Evolutionary conservation across 805 yeast genomes (phyloP).

Genomic region (Blastobotrys parvus): DNA sequence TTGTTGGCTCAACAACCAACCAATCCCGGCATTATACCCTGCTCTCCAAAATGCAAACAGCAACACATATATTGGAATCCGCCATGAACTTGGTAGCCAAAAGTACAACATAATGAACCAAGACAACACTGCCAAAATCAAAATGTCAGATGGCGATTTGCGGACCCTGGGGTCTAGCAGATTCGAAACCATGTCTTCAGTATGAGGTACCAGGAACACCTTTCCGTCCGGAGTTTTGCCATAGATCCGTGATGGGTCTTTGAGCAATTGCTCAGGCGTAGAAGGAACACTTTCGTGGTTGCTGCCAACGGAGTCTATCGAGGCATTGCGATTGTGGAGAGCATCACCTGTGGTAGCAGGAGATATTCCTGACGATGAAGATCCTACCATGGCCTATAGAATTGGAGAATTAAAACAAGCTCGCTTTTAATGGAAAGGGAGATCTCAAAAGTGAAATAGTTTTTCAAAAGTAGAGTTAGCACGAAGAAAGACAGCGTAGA

Average conservation of each 20-base stretch:
- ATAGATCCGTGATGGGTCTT: neutral
- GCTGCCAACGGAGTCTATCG: too few relatives aligned
- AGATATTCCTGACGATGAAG: too few relatives aligned
- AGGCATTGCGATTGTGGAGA: too few relatives aligned
- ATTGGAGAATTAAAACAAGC: too few relatives aligned
- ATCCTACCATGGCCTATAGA: too few relatives aligned
- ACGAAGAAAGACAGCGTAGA: too few relatives aligned
- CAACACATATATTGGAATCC: conserved; percentile 37
- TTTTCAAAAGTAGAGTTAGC: too few relatives aligned
- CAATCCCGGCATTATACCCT: conserved; percentile 74
- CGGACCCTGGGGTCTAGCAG: conserved; percentile 66
- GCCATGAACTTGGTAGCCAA: conserved; percentile 19
- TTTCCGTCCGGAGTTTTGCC: conserved; percentile 28
- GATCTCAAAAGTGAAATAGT: too few relatives aligned
- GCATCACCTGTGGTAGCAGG: too few relatives aligned
- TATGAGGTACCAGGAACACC: conserved; percentile 41
- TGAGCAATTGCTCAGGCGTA: too few relatives aligned
- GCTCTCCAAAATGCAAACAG: conserved; percentile 69
- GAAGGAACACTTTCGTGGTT: too few relatives aligned
- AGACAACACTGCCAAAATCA: conserved; percentile 42
- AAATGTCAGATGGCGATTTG: conserved; percentile 58
- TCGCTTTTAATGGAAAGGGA: too few relatives aligned
- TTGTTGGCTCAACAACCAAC: conserved; percentile 56
- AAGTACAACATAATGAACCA: conserved; percentile 26
- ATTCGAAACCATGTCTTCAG: conserved; percentile 79